Conservation (phyloP, 768 basidiomycete species). For the Asterophora lycoperdoides region DNA sequence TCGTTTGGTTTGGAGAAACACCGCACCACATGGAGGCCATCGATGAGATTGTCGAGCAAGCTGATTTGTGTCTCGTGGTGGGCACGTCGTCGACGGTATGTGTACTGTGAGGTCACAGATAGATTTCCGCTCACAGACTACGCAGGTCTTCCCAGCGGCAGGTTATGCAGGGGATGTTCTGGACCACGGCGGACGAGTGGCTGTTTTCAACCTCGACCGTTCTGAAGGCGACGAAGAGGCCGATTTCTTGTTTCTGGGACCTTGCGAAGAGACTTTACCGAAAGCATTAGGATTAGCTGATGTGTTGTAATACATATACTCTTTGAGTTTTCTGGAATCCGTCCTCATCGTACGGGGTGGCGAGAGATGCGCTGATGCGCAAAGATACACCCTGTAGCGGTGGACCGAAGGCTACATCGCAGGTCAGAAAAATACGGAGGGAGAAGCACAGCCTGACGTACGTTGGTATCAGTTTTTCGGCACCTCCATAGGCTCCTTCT, state of each 20-base stretch:
- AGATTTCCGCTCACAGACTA: not conserved
- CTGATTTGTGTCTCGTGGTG: slow-evolving; percentile 50
- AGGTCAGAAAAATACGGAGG: not conserved
- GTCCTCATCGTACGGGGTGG: not conserved
- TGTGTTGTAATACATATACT: slow-evolving; percentile 1
- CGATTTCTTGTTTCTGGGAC: slow-evolving; percentile 48
- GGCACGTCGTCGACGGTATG: slow-evolving; percentile 48
- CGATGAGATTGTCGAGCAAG: slow-evolving; percentile 35
- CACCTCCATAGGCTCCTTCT: not conserved
- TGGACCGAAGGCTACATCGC: not conserved
- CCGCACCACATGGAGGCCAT: slow-evolving; percentile 37
- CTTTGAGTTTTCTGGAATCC: not conserved
- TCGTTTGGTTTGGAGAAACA: slow-evolving; percentile 57
- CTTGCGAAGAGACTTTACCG: slow-evolving; percentile 38
- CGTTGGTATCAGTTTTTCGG: not conserved
- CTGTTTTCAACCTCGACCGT: slow-evolving; percentile 36
- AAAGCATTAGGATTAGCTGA: slow-evolving; percentile 29
- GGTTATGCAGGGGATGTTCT: slow-evolving; percentile 31
- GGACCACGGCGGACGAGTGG: slow-evolving; percentile 34
- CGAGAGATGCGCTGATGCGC: not conserved
- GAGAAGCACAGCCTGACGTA: not conserved
- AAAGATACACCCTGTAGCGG: not conserved
- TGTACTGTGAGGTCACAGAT: not conserved
- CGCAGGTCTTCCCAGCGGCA: slow-evolving; percentile 43
- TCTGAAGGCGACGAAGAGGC: slow-evolving; percentile 35